A percentile compares a stretch with the other conserved stretches of the same genome.
These are phyloP conservation scores for Alloteropsis semialata DNA, from an alignment of 176 grass and related monocot species.

Conservation along the genomic window DNA sequence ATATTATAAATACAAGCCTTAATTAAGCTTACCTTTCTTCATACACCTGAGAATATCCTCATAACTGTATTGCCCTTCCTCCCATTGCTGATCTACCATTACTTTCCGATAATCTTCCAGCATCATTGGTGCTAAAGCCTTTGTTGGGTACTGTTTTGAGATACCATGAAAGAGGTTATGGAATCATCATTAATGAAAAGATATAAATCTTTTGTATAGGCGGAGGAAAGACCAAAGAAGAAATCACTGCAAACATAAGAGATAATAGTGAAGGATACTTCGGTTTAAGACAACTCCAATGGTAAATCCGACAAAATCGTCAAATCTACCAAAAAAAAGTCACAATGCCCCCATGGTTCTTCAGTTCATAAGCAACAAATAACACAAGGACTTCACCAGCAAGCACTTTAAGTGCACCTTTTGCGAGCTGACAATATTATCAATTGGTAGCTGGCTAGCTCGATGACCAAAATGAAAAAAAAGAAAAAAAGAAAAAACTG, in stretches of 20 bases:
- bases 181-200: background rate
- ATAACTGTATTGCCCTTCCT: slow-evolving; percentile 71
- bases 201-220: slow-evolving; percentile 10
- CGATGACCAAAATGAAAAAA: background rate
- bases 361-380: background rate
- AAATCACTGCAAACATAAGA: background rate
- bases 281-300: background rate
- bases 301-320: background rate
- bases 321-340: background rate
- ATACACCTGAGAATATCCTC: slow-evolving; percentile 66
- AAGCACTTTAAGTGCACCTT: no score
- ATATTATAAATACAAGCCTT: background rate
- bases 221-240: background rate
- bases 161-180: slow-evolving; percentile 10
- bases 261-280: background rate
- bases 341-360: background rate
- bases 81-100: slow-evolving; percentile 63
- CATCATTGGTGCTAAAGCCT: slow-evolving; percentile 89
- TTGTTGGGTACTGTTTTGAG: slow-evolving; percentile 81
- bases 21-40: slow-evolving; percentile 64
- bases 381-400: no score
- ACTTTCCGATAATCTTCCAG: slow-evolving; percentile 86
- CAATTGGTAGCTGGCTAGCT: background rate
- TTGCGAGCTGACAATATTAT: background rate
- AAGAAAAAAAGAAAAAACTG: background rate